Evolutionary conservation across 2,329 filamentous ascomycete genomes (phyloP).

Genomic region (Stromatinia cepivora): DNA sequence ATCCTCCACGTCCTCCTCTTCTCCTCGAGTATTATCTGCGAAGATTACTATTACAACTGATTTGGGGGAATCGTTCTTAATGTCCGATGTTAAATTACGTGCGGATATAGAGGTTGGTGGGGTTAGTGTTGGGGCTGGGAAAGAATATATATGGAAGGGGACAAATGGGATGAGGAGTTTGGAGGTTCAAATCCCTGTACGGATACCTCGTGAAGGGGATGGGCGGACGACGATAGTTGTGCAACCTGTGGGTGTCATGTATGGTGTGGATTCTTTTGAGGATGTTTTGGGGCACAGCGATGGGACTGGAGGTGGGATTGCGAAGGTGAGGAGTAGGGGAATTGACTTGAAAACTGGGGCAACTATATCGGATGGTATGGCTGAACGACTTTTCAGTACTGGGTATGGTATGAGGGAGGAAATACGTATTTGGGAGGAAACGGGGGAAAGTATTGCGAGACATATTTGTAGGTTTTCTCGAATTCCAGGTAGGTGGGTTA

Average conservation of each 20-base stretch:
- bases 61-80: conserved; percentile 50
- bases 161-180: conserved; percentile 33
- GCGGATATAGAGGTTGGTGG: conserved; percentile 27
- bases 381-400: conserved; percentile 32
- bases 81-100: conserved; percentile 36
- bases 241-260: conserved; percentile 23
- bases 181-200: conserved; percentile 30
- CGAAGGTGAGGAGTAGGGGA: conserved; percentile 33
- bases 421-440: conserved; percentile 63
- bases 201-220: background rate
- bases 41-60: conserved; percentile 66
- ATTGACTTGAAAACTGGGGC: conserved; percentile 22
- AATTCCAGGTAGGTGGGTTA: conserved; percentile 23
- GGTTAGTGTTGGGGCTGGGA: conserved; percentile 19
- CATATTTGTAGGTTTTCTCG: conserved; percentile 58
- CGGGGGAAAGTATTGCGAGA: conserved; percentile 69
- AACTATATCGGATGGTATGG: conserved; percentile 25
- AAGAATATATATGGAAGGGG: conserved; percentile 34
- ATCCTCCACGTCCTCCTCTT: conserved; percentile 11
- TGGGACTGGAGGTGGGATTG: conserved; percentile 26
- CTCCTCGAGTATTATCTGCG: conserved; percentile 44
- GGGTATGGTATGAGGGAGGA: background rate
- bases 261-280: conserved; percentile 25
- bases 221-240: conserved; percentile 30
- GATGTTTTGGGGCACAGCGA: conserved; percentile 21